Evolutionary conservation across 305 asterid genomes (phyloP), one percentile per base, ranked within the genome.

Genomic region (Salvia sclarea): DNA sequence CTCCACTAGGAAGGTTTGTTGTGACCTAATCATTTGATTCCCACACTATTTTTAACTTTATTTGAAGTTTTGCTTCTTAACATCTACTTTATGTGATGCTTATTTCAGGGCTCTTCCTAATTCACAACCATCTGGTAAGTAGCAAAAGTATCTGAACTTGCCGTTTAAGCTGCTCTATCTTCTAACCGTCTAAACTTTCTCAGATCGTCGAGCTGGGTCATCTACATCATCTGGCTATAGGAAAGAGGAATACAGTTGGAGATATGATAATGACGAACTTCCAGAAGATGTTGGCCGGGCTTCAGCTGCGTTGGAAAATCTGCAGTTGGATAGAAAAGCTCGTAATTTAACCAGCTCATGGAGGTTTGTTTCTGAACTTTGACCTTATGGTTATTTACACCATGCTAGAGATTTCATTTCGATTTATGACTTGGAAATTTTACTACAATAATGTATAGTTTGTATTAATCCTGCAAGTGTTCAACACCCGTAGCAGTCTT

Each of bases 151-250:
- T 8, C 44, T 64, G 31, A 68, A 47, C 54, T 64, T 61, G 58
- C 71, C 18, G 37, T 48, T 57, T 5, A 33, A 60, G 69, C 41
- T 50, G 25, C 0, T 37, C 54, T 24, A 38, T 55, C 30, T 64
- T 72, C 63, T 64, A 9, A 68, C 63, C 30, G 40, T 48, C 17
- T 58, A 50, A 28, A 64, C 49, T 80, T 73, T 78, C 83, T 78
- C 83, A 94, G 99, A 91, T 64, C 86, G 95, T 60, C 85, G 99
- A 79, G 88, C 81, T n/a, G 99, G 98, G n/a, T 88, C 97, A 24
- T 95, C 99, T 45, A 71, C 82, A 41, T 85, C 82, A 41, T 85
- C 97, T 64, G 95, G 96, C 55, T 88, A 91, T 69, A 85, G 97
- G 87, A 91, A 88, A 82, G 99, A 88, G 0, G 99, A 95, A 44